Evolutionary conservation across 1,139 yeast species (phyloP).

Genomic region (Kodamaea anthophila): DNA sequence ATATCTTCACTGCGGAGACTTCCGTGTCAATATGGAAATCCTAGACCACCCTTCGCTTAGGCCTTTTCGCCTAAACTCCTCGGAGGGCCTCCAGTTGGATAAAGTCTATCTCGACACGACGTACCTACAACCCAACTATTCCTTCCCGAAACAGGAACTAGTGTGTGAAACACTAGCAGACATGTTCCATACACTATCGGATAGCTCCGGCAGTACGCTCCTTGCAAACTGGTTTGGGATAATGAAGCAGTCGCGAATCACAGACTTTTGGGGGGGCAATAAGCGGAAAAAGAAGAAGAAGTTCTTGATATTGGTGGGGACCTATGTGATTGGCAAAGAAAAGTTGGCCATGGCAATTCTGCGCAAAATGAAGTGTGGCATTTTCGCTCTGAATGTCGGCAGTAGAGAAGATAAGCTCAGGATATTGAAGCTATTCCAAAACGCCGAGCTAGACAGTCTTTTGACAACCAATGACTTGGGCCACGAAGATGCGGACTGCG

Average conservation of each 20-base stretch:
- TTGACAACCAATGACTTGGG: constrained; percentile 19
- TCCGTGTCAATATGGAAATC: constrained; percentile 57
- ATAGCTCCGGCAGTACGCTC: constrained; percentile 18
- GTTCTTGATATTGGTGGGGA: constrained; percentile 71
- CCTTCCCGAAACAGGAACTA: constrained; percentile 69
- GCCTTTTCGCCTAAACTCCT: constrained; percentile 24
- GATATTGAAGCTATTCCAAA: constrained; percentile 31
- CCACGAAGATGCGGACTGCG: constrained; percentile 40
- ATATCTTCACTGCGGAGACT: constrained; percentile 87
- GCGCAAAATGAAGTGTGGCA: constrained; percentile 40
- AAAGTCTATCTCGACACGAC: constrained; percentile 82
- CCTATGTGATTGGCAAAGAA: constrained; percentile 91
- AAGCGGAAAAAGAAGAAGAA: constrained; percentile 27
- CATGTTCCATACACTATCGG: constrained; percentile 40
- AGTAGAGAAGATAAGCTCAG: constrained; percentile 44
- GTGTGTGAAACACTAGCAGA: constrained; percentile 57
- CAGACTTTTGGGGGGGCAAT: constrained; percentile 33
- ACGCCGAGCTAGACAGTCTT: constrained; percentile 26
- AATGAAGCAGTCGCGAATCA: constrained; percentile 34
- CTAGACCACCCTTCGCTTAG: constrained; percentile 27
- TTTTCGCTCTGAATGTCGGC: constrained; percentile 44
- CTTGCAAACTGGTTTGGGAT: constrained; percentile 36
- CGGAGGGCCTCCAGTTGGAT: constrained; percentile 24
- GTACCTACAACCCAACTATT: constrained; percentile 66
- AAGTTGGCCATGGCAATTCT: constrained; percentile 70